Percentiles rank a stretch among this genome's conserved stretches.
Evolutionary conservation across 179 eudicot genomes (phyloP).

Genomic region (Silene coronaria): DNA sequence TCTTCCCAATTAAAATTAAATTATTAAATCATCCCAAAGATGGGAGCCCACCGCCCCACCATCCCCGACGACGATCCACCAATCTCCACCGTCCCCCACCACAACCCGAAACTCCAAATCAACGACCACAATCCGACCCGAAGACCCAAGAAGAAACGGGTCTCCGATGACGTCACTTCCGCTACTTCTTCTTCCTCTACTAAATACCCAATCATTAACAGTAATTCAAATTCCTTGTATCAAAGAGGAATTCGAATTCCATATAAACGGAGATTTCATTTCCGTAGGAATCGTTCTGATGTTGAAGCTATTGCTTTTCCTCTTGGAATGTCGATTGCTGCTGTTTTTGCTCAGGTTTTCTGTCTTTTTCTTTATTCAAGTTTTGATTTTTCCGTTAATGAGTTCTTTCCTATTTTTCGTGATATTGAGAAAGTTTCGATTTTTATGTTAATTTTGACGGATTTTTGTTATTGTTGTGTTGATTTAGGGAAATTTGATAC

Average conservation of each 20-base stretch:
- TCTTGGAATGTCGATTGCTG: conserved; percentile 89
- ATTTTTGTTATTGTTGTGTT: background rate
- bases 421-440: background rate
- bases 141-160: conserved; percentile 25
- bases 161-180: conserved; percentile 10
- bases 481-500: background rate
- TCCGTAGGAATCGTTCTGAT: conserved; percentile 26
- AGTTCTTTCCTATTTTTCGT: background rate
- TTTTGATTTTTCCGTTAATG: background rate
- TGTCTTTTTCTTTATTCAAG: background rate
- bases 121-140: conserved; percentile 22
- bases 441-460: conserved; percentile 4
- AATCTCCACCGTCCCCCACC: conserved; percentile 13
- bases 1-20: background rate
- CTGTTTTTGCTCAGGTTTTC: conserved; percentile 67
- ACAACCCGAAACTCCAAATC: background rate
- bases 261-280: conserved; percentile 26
- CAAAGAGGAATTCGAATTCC: conserved; percentile 37
- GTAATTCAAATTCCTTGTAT: background rate
- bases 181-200: conserved; percentile 26
- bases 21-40: too few relatives aligned
- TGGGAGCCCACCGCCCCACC: conserved; percentile 9
- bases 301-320: conserved; percentile 72
- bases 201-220: background rate
- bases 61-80: conserved; percentile 2